Conservation (phyloP, 495 filamentous ascomycete genomes). For the Copromyces sp. region DNA sequence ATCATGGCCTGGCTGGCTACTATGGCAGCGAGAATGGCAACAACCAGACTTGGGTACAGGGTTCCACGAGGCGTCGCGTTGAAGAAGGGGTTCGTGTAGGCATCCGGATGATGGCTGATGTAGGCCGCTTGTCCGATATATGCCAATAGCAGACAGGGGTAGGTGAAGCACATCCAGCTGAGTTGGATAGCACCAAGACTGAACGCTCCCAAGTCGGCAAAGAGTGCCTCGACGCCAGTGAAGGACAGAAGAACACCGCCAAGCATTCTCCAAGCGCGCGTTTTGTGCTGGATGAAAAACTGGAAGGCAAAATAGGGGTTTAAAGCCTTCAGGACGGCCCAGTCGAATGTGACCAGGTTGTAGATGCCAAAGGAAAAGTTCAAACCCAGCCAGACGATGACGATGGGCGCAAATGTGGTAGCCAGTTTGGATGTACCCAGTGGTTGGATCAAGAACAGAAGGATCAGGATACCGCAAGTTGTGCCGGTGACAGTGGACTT, state of each 20-base stretch:
- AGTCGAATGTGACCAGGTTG: conserved; percentile 54
- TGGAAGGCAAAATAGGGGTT: conserved; percentile 52
- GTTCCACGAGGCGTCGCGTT: conserved; percentile 54
- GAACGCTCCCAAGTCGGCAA: conserved; percentile 67
- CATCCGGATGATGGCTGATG: conserved; percentile 49
- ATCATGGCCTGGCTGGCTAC: conserved; percentile 75
- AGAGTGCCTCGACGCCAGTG: conserved; percentile 65
- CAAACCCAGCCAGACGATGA: conserved; percentile 63
- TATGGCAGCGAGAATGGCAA: conserved; percentile 59
- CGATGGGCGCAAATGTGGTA: conserved; percentile 56
- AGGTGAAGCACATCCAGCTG: conserved; percentile 53
- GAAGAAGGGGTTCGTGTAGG: conserved; percentile 65
- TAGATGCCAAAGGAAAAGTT: conserved; percentile 62
- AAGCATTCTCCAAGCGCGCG: conserved; percentile 53
- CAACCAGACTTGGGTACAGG: conserved; percentile 53
- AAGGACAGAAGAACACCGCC: conserved; percentile 64
- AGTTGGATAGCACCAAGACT: conserved; percentile 50
- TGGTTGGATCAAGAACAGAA: conserved; percentile 61
- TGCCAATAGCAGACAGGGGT: conserved; percentile 58
- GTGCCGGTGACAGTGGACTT: conserved; percentile 52
- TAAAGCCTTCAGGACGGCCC: conserved; percentile 59
- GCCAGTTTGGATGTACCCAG: conserved; percentile 59
- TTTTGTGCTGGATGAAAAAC: conserved; percentile 52
- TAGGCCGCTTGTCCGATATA: conserved; percentile 69
- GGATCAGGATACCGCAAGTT: conserved; percentile 56